Percentiles rank a stretch among this genome's conserved stretches.
Evolutionary conservation across 2,329 filamentous ascomycete species (phyloP).

Genomic region (Fonsecaea monophora): DNA sequence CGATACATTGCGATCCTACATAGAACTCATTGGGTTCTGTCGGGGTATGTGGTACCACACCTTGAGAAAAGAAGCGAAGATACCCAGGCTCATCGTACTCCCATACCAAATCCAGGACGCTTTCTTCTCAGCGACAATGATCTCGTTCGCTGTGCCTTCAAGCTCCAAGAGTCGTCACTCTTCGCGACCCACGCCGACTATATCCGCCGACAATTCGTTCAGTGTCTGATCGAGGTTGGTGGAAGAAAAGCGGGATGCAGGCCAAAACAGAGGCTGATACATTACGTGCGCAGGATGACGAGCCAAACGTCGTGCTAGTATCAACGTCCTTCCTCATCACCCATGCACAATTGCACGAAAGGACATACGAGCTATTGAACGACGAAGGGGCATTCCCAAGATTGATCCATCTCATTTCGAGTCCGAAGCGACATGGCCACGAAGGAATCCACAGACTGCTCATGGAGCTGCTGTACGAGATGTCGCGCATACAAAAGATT

Average conservation of each 20-base stretch:
- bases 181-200: constrained; percentile 81
- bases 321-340: constrained; percentile 84
- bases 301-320: constrained; percentile 77
- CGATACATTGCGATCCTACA: constrained; percentile 81
- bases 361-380: constrained; percentile 85
- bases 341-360: constrained; percentile 80
- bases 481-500: constrained; percentile 88
- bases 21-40: constrained; percentile 76
- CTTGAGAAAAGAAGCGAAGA: neutral
- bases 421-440: constrained; percentile 67
- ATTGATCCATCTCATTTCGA: constrained; percentile 79
- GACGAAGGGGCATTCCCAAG: constrained; percentile 82
- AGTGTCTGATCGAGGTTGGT: constrained; percentile 75
- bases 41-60: constrained; percentile 58
- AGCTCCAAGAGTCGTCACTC: constrained; percentile 75
- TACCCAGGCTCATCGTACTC: constrained; percentile 12
- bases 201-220: constrained; percentile 89
- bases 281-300: constrained; percentile 74
- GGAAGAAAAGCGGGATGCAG: neutral
- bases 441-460: constrained; percentile 77
- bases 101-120: constrained; percentile 30
- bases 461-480: constrained; percentile 91
- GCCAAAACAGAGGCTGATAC: constrained; percentile 17
- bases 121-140: constrained; percentile 74
- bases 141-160: constrained; percentile 78